Evolutionary conservation across 257 asterid species (phyloP), one percentile per base, ranked within the genome.

Genomic region (Solanum bulbocastanum): DNA sequence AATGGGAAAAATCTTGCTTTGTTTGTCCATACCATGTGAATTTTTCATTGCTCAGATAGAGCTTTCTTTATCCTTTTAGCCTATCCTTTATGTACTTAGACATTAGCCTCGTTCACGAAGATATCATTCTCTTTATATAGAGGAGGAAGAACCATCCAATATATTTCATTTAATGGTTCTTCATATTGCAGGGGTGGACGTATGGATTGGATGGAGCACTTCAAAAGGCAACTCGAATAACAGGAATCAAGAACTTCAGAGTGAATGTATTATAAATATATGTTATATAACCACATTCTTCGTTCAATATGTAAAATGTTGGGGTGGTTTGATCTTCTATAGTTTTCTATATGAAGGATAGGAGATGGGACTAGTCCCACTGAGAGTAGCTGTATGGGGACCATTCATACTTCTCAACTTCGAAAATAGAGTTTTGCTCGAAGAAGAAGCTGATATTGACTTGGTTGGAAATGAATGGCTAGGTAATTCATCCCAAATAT

Each of bases 11-110:
- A 68, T 88, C 98, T 74, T 94, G 98, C 90, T 95, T 95, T 88
- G 96, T 94, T 86, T 96, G 99, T 89, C 99, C 99, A 33, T 95
- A 96, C 88, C 99, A 96, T 89, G 99, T 94, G 93, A 96, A 97
- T 92, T 90, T 84, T 66, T 60, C 25, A 56, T 33, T 74, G 52
- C 86, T 84, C 86, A 42, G 23, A 14, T 85, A 36, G 52, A 11
- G 13, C 27, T 40, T 69, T 40, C 40, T 33, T 72, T 5, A 33
- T 8, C 72, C 78, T 30, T 73, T 74, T 25, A 37, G 16, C 13
- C 9, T 4, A 62, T 35, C 5, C 35, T 40, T 13, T 76, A 76
- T 76, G 35, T 39, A 40, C 58, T 76, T 40, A 14, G 60, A 40
- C 13, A 76, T 75, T 37, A 22, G 33, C 56, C 52, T 74, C 23